These are phyloP conservation scores for Myriangium duriaei DNA, from an alignment of 2,329 filamentous ascomycete species.

Conservation along the genomic window DNA sequence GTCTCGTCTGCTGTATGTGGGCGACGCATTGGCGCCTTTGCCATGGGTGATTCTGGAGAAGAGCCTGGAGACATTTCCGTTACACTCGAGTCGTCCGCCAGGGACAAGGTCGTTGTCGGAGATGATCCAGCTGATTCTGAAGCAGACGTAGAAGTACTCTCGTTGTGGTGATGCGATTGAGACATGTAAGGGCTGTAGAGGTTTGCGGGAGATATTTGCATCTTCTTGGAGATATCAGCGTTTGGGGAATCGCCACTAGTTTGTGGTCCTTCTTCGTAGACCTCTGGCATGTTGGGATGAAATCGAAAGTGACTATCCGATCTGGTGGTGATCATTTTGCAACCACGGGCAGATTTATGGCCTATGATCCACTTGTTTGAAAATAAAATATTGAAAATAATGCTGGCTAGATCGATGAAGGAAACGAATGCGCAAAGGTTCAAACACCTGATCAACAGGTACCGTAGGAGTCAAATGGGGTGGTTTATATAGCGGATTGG, in stretches of 20 bases:
- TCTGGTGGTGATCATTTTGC: slow-evolving; percentile 5
- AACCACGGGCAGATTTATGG: too few relatives aligned
- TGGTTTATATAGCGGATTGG: too few relatives aligned
- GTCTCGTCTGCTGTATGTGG: slow-evolving; percentile 34
- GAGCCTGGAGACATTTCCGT: slow-evolving; percentile 85
- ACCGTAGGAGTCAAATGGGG: too few relatives aligned
- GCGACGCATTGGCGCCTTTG: slow-evolving; percentile 54
- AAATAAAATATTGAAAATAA: too few relatives aligned
- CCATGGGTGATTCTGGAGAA: slow-evolving; percentile 79
- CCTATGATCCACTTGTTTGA: too few relatives aligned
- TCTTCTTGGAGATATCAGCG: slow-evolving; percentile 1
- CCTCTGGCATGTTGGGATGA: slow-evolving; percentile 8
- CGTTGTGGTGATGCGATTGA: slow-evolving; percentile 51
- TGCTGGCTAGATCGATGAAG: too few relatives aligned
- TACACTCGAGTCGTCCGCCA: slow-evolving; percentile 78
- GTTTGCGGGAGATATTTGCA: slow-evolving; percentile 2
- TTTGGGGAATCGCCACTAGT: slow-evolving; percentile 1
- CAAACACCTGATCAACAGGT: too few relatives aligned
- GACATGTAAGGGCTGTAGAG: slow-evolving; percentile 6
- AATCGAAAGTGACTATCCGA: slow-evolving; percentile 6
- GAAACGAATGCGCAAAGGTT: too few relatives aligned
- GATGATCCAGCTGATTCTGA: slow-evolving; percentile 87
- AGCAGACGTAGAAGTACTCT: slow-evolving; percentile 65
- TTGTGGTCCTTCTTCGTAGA: slow-evolving; percentile 4
- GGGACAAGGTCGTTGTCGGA: slow-evolving; percentile 86